These are phyloP conservation scores for Monosporascus ibericus DNA, from an alignment of 2,329 filamentous ascomycete species.

Conservation along the genomic window DNA sequence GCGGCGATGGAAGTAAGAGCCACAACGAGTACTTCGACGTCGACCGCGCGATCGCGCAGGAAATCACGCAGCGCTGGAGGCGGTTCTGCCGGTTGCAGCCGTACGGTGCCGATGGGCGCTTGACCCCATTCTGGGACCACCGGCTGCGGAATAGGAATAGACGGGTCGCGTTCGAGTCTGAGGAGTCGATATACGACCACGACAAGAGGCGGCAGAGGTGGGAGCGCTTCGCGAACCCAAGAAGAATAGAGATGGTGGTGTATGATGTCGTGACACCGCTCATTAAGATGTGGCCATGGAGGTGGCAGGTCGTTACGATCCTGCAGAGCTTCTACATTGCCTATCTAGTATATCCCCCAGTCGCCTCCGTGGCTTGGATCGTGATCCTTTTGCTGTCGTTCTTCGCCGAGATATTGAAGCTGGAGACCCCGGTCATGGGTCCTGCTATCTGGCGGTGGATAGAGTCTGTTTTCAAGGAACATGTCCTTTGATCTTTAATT, in stretches of 20 bases:
- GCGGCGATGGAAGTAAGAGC: background rate
- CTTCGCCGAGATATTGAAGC: background rate
- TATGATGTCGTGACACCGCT: background rate
- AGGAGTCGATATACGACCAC: background rate
- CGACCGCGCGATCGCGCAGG: background rate
- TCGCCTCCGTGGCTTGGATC: background rate
- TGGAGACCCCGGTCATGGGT: background rate
- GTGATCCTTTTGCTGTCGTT: background rate
- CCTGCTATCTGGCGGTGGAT: background rate
- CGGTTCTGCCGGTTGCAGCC: slow-evolving; percentile 3
- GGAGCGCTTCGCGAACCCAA: background rate
- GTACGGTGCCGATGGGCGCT: slow-evolving; percentile 2
- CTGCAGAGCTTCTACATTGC: background rate
- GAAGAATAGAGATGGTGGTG: background rate
- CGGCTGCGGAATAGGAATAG: background rate
- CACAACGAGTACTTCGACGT: slow-evolving; percentile 7
- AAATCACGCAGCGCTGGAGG: slow-evolving; percentile 2
- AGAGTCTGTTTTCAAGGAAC: background rate
- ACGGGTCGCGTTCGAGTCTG: background rate
- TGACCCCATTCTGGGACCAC: slow-evolving; percentile 5
- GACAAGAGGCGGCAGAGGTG: background rate
- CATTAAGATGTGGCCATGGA: background rate
- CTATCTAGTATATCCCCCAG: background rate
- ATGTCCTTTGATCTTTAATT: too few species aligned
- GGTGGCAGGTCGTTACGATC: background rate